Conservation (phyloP, 2,329 filamentous ascomycete species). For the Neofusicoccum parvum region DNA sequence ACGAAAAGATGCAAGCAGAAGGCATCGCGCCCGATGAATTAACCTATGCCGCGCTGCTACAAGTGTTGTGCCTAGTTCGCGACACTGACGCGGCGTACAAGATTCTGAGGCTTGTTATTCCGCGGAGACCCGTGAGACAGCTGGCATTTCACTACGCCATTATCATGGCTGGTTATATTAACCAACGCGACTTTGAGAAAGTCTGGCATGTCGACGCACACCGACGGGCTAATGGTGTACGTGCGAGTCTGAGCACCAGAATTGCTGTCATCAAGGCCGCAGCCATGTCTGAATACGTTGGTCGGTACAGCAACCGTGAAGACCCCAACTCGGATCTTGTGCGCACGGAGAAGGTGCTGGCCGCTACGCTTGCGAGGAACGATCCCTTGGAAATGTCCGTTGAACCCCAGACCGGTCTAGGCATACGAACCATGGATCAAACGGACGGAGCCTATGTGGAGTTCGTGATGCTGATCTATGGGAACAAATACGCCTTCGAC, state of each 20-base stretch:
- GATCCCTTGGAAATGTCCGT: slow-evolving; percentile 34
- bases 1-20: slow-evolving; percentile 57
- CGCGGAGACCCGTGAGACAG: slow-evolving; percentile 45
- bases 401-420: slow-evolving; percentile 30
- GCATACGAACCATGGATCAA: slow-evolving; percentile 37
- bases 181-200: slow-evolving; percentile 45
- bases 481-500: slow-evolving; percentile 36
- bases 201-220: slow-evolving; percentile 52
- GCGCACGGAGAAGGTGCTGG: slow-evolving; percentile 26
- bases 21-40: slow-evolving; percentile 56
- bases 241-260: slow-evolving; percentile 46
- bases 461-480: slow-evolving; percentile 59
- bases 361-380: slow-evolving; percentile 30
- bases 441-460: slow-evolving; percentile 56
- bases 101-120: slow-evolving; percentile 56
- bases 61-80: slow-evolving; percentile 54
- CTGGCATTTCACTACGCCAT: slow-evolving; percentile 57
- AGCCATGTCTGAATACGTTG: slow-evolving; percentile 28
- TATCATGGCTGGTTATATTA: slow-evolving; percentile 54
- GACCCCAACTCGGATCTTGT: slow-evolving; percentile 19
- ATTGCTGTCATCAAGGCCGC: slow-evolving; percentile 38
- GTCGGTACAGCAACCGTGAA: not conserved
- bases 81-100: slow-evolving; percentile 59
- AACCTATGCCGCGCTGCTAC: slow-evolving; percentile 66
- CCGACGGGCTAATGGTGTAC: slow-evolving; percentile 45